Percentiles rank a stretch among this genome's conserved stretches.
Conservation (phyloP, 768 basidiomycete species). For the Boletus speciosus region DNA sequence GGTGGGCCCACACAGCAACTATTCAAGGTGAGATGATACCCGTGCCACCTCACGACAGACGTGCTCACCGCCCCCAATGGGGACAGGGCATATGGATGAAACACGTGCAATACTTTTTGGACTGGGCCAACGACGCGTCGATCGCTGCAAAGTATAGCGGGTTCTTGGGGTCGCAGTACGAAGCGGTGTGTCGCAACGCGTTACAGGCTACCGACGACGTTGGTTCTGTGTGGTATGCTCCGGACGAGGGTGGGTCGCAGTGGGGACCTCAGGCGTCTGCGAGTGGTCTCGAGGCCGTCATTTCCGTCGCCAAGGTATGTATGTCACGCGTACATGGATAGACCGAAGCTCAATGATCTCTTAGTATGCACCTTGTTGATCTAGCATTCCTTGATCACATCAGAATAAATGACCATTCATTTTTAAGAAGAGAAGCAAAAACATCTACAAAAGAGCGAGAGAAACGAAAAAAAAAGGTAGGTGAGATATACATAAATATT, state of each 20-base stretch:
- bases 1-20: slow-evolving; percentile 13
- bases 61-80: no score
- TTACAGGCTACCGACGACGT: slow-evolving; percentile 39
- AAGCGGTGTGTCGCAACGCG: slow-evolving; percentile 38
- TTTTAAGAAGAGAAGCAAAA: neutral
- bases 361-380: slow-evolving; percentile 19
- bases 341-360: neutral
- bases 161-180: slow-evolving; percentile 36
- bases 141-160: slow-evolving; percentile 41
- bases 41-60: no score
- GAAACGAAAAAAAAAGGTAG: slow-evolving; percentile 6
- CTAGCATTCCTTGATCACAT: neutral
- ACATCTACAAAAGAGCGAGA: neutral
- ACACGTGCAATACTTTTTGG: slow-evolving; percentile 49
- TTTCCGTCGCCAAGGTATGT: slow-evolving; percentile 29
- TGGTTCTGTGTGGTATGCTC: slow-evolving; percentile 36
- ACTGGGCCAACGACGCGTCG: slow-evolving; percentile 39
- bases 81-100: slow-evolving; percentile 45
- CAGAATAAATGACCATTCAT: slow-evolving; percentile 12
- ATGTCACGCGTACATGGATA: neutral
- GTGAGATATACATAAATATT: slow-evolving; percentile 35
- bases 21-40: slow-evolving; percentile 28
- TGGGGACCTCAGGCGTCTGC: slow-evolving; percentile 30
- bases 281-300: slow-evolving; percentile 29
- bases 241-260: slow-evolving; percentile 23